Percentiles rank a stretch among this genome's conserved stretches.
These are phyloP conservation scores for Penicillium arizonense DNA, from an alignment of 495 filamentous ascomycete genomes.

Conservation along the genomic window DNA sequence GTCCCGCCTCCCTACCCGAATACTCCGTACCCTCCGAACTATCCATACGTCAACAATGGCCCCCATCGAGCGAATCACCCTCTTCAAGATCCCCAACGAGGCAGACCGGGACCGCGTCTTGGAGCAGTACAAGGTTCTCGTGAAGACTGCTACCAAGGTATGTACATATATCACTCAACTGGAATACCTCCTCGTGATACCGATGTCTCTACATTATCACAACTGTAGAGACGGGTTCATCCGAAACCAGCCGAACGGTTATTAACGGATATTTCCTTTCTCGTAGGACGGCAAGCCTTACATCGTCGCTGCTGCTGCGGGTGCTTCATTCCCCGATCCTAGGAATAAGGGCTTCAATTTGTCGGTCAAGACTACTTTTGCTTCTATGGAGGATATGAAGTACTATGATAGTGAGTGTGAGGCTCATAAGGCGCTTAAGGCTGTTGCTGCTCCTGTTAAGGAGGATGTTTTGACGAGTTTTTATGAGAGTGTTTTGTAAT, in stretches of 20 bases:
- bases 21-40: neutral
- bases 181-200: too few species aligned
- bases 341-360: slow-evolving; percentile 65
- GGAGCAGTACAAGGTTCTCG: slow-evolving; percentile 49
- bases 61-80: slow-evolving; percentile 54
- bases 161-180: neutral
- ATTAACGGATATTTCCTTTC: slow-evolving; percentile 2
- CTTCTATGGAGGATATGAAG: slow-evolving; percentile 63
- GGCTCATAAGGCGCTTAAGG: slow-evolving; percentile 62
- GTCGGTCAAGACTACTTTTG: slow-evolving; percentile 57
- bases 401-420: slow-evolving; percentile 66
- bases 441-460: slow-evolving; percentile 32
- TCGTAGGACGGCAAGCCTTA: slow-evolving; percentile 66
- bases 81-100: slow-evolving; percentile 58
- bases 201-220: neutral
- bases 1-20: neutral
- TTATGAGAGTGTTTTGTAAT: slow-evolving; percentile 45
- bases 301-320: slow-evolving; percentile 50
- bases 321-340: slow-evolving; percentile 46
- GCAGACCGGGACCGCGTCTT: slow-evolving; percentile 42
- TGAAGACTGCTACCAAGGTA: slow-evolving; percentile 53
- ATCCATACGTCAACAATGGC: slow-evolving; percentile 28
- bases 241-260: neutral
- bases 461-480: slow-evolving; percentile 49
- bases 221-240: neutral